Conservation (phyloP, 2,329 filamentous ascomycete species). For the Mollisiaceae sp. region DNA sequence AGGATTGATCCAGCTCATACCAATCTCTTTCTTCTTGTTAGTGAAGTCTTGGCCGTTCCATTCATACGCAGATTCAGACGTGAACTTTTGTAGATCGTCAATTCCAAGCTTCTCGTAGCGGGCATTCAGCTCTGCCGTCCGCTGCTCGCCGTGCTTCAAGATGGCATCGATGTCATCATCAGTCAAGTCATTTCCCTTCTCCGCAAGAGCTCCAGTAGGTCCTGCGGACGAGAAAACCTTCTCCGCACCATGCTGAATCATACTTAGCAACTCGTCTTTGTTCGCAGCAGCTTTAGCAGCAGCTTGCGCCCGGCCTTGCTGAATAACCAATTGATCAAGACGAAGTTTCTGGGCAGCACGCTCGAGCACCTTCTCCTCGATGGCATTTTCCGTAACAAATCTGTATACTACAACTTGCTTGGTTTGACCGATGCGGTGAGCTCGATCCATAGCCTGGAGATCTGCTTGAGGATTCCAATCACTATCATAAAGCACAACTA, state of each 20-base stretch:
- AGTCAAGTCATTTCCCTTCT: constrained; percentile 66
- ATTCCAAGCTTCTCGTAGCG: constrained; percentile 97
- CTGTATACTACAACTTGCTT: constrained; percentile 97
- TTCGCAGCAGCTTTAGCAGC: constrained; percentile 90
- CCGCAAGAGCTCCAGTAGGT: constrained; percentile 62
- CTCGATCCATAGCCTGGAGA: constrained; percentile 97
- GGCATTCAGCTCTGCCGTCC: constrained; percentile 87
- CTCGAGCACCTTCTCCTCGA: constrained; percentile 97
- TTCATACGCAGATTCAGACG: constrained; percentile 95
- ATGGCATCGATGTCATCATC: constrained; percentile 94
- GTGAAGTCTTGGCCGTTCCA: constrained; percentile 99
- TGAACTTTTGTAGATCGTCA: constrained; percentile 97
- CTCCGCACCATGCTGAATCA: constrained; percentile 99
- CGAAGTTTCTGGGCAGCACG: constrained; percentile 95
- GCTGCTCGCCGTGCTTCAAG: constrained; percentile 81
- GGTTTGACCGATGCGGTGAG: constrained; percentile 96
- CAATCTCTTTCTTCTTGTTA: constrained; percentile 88
- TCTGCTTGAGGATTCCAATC: constrained; percentile 99
- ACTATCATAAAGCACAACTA: constrained; percentile 95
- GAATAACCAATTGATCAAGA: constrained; percentile 95
- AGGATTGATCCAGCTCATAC: constrained; percentile 96
- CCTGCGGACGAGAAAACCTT: constrained; percentile 84
- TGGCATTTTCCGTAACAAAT: constrained; percentile 96
- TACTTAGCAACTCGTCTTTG: constrained; percentile 93
- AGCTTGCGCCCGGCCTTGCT: constrained; percentile 92